Evolutionary conservation across 768 basidiomycete species (phyloP).

Genomic region (Coprinopsis cinerea): DNA sequence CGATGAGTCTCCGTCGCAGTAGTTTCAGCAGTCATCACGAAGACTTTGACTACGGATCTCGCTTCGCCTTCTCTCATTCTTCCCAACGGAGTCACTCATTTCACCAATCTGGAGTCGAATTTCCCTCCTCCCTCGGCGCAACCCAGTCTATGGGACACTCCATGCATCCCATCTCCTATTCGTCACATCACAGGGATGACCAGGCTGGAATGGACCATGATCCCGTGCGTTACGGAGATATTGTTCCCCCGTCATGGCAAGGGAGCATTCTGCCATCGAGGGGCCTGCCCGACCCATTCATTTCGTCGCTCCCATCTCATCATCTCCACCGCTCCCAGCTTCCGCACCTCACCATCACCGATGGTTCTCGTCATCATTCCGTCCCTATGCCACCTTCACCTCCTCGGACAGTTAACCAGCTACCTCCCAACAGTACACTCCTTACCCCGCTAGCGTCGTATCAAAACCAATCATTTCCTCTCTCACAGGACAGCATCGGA

Average conservation of each 20-base stretch:
- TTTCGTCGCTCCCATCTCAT: conserved; percentile 20
- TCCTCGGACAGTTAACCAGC: conserved; percentile 30
- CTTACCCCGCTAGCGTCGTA: conserved; percentile 67
- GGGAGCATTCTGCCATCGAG: conserved; percentile 21
- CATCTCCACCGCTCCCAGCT: conserved; percentile 26
- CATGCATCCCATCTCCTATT: not conserved
- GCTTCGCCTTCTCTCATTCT: conserved; percentile 23
- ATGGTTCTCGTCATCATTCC: conserved; percentile 13
- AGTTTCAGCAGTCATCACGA: conserved; percentile 25
- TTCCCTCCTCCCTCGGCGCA: conserved; percentile 25
- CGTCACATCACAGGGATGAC: not conserved
- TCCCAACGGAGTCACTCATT: conserved; percentile 22
- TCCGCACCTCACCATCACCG: conserved; percentile 21
- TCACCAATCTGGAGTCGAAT: conserved; percentile 19
- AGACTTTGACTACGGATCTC: conserved; percentile 27
- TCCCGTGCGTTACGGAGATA: conserved; percentile 20
- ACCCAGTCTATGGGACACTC: conserved; percentile 15
- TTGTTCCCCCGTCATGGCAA: conserved; percentile 31
- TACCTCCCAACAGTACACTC: conserved; percentile 62
- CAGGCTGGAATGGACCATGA: conserved; percentile 18
- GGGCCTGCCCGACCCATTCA: conserved; percentile 15
- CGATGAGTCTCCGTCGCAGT: conserved; percentile 23
- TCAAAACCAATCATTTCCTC: conserved; percentile 34
- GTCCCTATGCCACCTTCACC: conserved; percentile 22
- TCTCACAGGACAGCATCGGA: conserved; percentile 22